Conservation (phyloP, 495 filamentous ascomycete species). For the Penicillium argentinense region DNA sequence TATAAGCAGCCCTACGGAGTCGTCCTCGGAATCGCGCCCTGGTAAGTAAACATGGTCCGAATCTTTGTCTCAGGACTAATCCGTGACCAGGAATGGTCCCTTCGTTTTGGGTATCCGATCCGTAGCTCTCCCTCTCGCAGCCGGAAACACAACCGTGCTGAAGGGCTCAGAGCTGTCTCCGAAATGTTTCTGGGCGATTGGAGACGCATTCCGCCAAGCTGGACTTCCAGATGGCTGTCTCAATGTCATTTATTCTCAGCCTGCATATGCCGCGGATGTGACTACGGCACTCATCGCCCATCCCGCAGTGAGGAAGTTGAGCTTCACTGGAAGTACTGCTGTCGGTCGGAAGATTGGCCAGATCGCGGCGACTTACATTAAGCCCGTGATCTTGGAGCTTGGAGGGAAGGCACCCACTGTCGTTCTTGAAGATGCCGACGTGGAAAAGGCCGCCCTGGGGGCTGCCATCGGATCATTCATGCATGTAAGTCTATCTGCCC, state of each 20-base stretch:
- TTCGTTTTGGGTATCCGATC: slow-evolving; percentile 58
- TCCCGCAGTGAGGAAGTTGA: slow-evolving; percentile 59
- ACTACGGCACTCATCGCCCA: slow-evolving; percentile 57
- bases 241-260: slow-evolving; percentile 55
- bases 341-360: slow-evolving; percentile 59
- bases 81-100: slow-evolving; percentile 63
- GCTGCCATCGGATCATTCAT: slow-evolving; percentile 45
- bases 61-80: no score
- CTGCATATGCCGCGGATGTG: slow-evolving; percentile 52
- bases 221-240: slow-evolving; percentile 46
- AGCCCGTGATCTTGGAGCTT: slow-evolving; percentile 68
- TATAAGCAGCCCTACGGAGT: slow-evolving; percentile 80
- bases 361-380: slow-evolving; percentile 61
- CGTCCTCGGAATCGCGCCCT: slow-evolving; percentile 58
- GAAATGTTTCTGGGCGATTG: slow-evolving; percentile 54
- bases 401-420: slow-evolving; percentile 68
- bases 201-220: slow-evolving; percentile 12
- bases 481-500: slow-evolving; percentile 9
- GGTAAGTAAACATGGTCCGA: neutral
- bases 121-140: slow-evolving; percentile 67
- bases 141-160: slow-evolving; percentile 66
- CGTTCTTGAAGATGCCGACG: slow-evolving; percentile 64
- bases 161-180: slow-evolving; percentile 73
- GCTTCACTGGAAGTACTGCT: slow-evolving; percentile 64
- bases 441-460: slow-evolving; percentile 54